These are phyloP conservation scores for Phaeosphaeriaceae sp. DNA, from an alignment of 2,329 filamentous ascomycete species.

Conservation along the genomic window DNA sequence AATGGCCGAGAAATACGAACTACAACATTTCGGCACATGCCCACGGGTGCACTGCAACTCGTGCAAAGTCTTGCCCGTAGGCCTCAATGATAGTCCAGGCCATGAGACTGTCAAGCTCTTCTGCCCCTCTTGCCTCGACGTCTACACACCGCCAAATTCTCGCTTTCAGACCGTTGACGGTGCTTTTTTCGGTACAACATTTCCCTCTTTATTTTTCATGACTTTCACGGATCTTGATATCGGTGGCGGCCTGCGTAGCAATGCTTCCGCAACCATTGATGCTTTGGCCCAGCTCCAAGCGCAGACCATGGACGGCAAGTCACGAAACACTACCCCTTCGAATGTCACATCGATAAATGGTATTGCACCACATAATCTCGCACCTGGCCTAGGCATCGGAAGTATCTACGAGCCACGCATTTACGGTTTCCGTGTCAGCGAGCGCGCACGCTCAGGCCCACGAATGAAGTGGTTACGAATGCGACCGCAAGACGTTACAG, in stretches of 20 bases:
- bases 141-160: slow-evolving; percentile 96
- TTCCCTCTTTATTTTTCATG: slow-evolving; percentile 96
- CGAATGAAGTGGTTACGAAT: slow-evolving; percentile 96
- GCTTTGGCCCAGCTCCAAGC: slow-evolving; percentile 45
- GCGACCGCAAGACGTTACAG: slow-evolving; percentile 78
- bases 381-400: slow-evolving; percentile 79
- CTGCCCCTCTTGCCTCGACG: slow-evolving; percentile 94
- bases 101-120: slow-evolving; percentile 98
- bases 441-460: slow-evolving; percentile 86
- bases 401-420: slow-evolving; percentile 95
- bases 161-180: slow-evolving; percentile 97
- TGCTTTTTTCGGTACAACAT: slow-evolving; percentile 97
- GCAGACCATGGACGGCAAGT: slow-evolving; percentile 41
- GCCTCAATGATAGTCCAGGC: slow-evolving; percentile 90
- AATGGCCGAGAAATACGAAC: slow-evolving; percentile 99
- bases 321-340: slow-evolving; percentile 41
- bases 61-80: slow-evolving; percentile 89
- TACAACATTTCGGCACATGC: slow-evolving; percentile 93
- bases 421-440: slow-evolving; percentile 94
- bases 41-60: slow-evolving; percentile 93
- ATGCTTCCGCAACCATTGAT: slow-evolving; percentile 40
- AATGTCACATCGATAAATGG: slow-evolving; percentile 71
- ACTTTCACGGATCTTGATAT: slow-evolving; percentile 97
- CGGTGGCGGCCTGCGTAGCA: slow-evolving; percentile 70
- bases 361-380: slow-evolving; percentile 84